These are phyloP conservation scores for Tetrahymena thermophila DNA, from an alignment of 73 alveolate species.

Conservation along the genomic window DNA sequence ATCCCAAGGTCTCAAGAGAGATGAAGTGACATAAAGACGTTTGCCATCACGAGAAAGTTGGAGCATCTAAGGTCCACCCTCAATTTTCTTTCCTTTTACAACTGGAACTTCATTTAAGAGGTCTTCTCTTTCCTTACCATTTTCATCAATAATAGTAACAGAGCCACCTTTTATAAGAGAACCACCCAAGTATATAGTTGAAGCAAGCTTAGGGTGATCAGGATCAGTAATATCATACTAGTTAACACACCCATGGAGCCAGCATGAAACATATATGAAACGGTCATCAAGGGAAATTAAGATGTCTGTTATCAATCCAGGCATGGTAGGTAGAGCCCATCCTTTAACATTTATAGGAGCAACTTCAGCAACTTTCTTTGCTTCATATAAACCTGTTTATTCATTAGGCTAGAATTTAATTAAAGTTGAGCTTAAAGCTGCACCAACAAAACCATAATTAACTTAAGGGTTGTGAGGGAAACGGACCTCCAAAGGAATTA, in stretches of 20 bases:
- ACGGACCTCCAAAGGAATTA: conserved; percentile 40
- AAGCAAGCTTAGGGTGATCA: conserved; percentile 14
- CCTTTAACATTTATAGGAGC: not conserved
- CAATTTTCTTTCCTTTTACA: not conserved
- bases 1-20: conserved; percentile 42
- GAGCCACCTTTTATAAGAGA: not conserved
- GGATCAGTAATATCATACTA: conserved; percentile 32
- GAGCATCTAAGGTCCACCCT: conserved; percentile 45
- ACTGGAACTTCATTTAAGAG: conserved; percentile 17
- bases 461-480: conserved; percentile 34
- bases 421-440: not conserved
- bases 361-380: not conserved
- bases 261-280: conserved; percentile 30
- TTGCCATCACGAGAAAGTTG: conserved; percentile 40
- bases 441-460: conserved; percentile 6
- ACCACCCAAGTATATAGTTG: conserved; percentile 34
- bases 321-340: conserved; percentile 46
- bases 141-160: not conserved
- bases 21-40: conserved; percentile 42
- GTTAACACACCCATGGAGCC: conserved; percentile 43
- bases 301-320: conserved; percentile 29
- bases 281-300: conserved; percentile 8
- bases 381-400: not conserved
- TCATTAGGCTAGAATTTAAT: not conserved
- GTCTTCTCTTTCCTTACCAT: not conserved